Evolutionary conservation across 2,329 filamentous ascomycete species (phyloP), one percentile per base, ranked within the genome.

Genomic region (Trichoderma semiorbis): DNA sequence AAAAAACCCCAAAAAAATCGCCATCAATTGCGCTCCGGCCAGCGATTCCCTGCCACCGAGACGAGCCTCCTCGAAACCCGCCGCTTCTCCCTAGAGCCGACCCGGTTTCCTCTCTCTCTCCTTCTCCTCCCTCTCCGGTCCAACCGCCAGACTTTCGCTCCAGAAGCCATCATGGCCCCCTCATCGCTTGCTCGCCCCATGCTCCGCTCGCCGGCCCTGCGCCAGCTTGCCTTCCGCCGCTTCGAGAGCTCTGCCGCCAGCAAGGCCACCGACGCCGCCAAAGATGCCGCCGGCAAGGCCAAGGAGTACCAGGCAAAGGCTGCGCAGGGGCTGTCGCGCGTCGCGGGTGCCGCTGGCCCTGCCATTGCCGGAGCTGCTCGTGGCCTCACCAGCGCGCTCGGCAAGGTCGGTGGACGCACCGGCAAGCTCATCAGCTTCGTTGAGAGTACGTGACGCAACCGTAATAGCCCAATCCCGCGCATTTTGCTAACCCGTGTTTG

Each of bases 331-430:
- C 89, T 98, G 70, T 93, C 92, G 78, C 90, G 91, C 80, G 95
- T 96, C 78, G 87, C 91, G 75, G 91, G 92, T 78, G 90, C 93
- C 69, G 95, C 94, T 77, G 93, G 93, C 71, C 91, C 93, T 73
- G 93, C 91, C 73, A 86, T 97, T 78, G 87, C 88, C 77, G 91
- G 89, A 80, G 93, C 92, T 77, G 92, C 92, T 71, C 89, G 89
- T 80, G 88, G 89, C 70, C 84, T 91, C 76, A 84, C 86, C 76
- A 88, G 84, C 79, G 90, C 92, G 72, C 84, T 97, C 77, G 86
- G 89, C 81, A 92, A 90, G 84, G 87, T 95, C 80, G 95, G 94
- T 79, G 95, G 95, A 79, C 90, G 92, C 78, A 95, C 93, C 74
- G 94, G 93, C 78, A 90, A 88, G 83, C 80, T 95, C 76, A 88